A percentile compares a stretch with the other conserved stretches of the same genome.
Conservation (phyloP, 177 flowering plant species). For the Tripterygium wilfordii region DNA sequence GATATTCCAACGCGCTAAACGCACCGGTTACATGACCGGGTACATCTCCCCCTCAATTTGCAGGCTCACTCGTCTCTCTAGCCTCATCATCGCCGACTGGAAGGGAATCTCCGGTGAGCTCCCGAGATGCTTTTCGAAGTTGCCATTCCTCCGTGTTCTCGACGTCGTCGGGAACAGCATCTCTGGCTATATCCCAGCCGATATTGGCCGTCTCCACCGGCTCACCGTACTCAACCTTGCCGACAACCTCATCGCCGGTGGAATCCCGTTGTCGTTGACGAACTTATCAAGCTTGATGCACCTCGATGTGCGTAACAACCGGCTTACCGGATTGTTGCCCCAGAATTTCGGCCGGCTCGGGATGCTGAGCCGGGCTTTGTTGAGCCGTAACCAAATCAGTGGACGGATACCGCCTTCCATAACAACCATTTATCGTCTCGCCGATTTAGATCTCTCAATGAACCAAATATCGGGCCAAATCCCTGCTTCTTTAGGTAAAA, state of each 20-base stretch:
- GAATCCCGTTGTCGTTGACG: slow-evolving; percentile 40
- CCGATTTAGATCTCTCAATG: slow-evolving; percentile 54
- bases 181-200: slow-evolving; percentile 43
- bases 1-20: slow-evolving; percentile 35
- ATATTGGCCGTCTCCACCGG: slow-evolving; percentile 40
- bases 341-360: slow-evolving; percentile 30
- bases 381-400: slow-evolving; percentile 35
- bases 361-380: slow-evolving; percentile 52
- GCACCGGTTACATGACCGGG: slow-evolving; percentile 67
- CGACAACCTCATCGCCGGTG: slow-evolving; percentile 47
- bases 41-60: slow-evolving; percentile 51
- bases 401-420: slow-evolving; percentile 49
- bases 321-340: slow-evolving; percentile 40
- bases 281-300: slow-evolving; percentile 42
- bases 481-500: slow-evolving; percentile 43
- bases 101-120: slow-evolving; percentile 60
- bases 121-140: slow-evolving; percentile 40
- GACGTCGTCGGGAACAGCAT: slow-evolving; percentile 51
- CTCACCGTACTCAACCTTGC: slow-evolving; percentile 59
- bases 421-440: slow-evolving; percentile 46
- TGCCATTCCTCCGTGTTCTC: slow-evolving; percentile 43
- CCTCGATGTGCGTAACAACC: slow-evolving; percentile 54
- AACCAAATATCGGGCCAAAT: slow-evolving; percentile 41
- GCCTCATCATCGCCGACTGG: slow-evolving; percentile 61
- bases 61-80: slow-evolving; percentile 41